Percentiles rank a stretch among this genome's conserved stretches.
Evolutionary conservation across 225 moss, liverwort and hornwort genomes (phyloP).

Genomic region (Asterella californica): DNA sequence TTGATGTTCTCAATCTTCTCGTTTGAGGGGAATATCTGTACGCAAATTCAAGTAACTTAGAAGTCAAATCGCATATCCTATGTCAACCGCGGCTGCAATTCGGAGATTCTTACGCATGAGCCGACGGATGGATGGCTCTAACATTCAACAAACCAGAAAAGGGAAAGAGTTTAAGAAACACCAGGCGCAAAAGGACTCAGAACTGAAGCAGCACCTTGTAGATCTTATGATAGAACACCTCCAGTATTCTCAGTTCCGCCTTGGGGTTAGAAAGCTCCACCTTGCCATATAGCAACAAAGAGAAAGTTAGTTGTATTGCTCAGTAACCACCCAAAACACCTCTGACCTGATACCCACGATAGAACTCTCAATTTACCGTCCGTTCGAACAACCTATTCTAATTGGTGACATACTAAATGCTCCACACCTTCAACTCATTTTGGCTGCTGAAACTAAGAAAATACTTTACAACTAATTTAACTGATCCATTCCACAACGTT

Average conservation of each 20-base stretch:
- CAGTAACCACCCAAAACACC: no score
- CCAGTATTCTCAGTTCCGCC: slow-evolving; percentile 70
- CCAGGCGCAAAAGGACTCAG: not conserved
- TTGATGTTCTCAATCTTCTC: slow-evolving; percentile 99
- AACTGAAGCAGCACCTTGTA: slow-evolving; percentile 50
- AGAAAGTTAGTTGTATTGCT: slow-evolving; percentile 7
- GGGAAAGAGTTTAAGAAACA: not conserved
- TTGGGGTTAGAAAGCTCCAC: slow-evolving; percentile 63
- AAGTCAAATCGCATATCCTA: not conserved
- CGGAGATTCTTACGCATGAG: not conserved
- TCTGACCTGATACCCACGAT: no score
- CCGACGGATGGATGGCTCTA: not conserved
- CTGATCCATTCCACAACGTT: no score
- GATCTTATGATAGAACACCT: slow-evolving; percentile 76
- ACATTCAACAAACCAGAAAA: not conserved
- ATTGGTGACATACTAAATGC: no score
- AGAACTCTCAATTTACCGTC: no score
- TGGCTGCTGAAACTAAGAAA: no score
- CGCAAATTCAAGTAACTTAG: not conserved
- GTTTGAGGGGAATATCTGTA: slow-evolving; percentile 84
- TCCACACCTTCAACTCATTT: not conserved
- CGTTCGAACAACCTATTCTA: no score
- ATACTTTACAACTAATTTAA: not conserved
- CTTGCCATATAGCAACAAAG: slow-evolving; percentile 36
- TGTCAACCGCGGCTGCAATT: not conserved